Evolutionary conservation across 805 yeast species (phyloP).

Genomic region (Cyberlindnera xishuangbannaensis): DNA sequence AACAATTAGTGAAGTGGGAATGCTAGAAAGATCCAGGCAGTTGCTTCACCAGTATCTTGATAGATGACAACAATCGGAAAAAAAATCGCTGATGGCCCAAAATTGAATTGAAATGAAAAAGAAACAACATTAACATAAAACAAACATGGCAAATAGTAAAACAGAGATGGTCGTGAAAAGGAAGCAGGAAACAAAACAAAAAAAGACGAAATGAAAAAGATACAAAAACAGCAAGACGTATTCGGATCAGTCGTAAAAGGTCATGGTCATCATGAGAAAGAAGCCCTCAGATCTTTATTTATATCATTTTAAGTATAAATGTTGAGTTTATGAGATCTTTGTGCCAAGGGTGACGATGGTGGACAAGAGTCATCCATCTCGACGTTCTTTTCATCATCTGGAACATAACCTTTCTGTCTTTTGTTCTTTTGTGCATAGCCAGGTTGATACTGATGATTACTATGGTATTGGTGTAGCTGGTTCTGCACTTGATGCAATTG

Average conservation of each 20-base stretch:
- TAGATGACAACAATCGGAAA: too few species aligned
- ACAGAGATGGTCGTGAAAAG: slow-evolving; percentile 1
- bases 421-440: slow-evolving; percentile 2
- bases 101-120: too few species aligned
- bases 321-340: slow-evolving; percentile 17
- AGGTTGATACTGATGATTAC: slow-evolving; percentile 1
- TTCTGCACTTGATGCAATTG: neutral
- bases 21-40: too few species aligned
- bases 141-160: neutral
- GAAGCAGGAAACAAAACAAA: neutral
- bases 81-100: too few species aligned
- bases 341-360: slow-evolving; percentile 16
- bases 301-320: slow-evolving; percentile 8
- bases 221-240: neutral
- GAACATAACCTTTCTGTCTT: slow-evolving; percentile 6
- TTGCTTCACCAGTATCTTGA: too few species aligned
- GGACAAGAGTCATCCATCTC: slow-evolving; percentile 10
- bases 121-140: neutral
- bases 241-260: too few species aligned
- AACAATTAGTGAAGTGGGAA: too few species aligned
- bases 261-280: too few species aligned
- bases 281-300: too few species aligned
- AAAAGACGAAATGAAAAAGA: neutral
- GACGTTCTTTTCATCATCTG: slow-evolving; percentile 1
- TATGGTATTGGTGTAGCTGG: slow-evolving; percentile 7